Base-by-base conservation (phyloP, 2,329 filamentous ascomycete genomes). In the Fusarium duplospermum region DNA sequence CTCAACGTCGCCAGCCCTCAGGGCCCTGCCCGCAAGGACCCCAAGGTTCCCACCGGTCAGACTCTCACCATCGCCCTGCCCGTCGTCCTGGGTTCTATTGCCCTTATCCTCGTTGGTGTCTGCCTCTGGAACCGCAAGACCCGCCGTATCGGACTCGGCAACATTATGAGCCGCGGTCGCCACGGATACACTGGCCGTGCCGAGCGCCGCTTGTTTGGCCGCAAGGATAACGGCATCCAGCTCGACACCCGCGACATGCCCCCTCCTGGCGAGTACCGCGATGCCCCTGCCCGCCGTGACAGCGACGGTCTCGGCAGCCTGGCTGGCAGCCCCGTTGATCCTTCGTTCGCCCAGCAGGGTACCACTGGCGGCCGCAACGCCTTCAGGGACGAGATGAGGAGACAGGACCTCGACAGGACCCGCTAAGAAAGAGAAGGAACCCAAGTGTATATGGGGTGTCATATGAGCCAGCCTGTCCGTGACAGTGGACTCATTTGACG, bases 11-110 rank as follows among this genome's bases (percentile, higher is more conserved):
- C 70, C 63, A 72, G 72, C 62, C 62, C 69, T 80, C 10, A 77
- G 86, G 67, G 80, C 31, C 80, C 88, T 47, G 79, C 81, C n/a
- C 82, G 79, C 35, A 77, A 80, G 20, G 78, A 82, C 9, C 79
- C 80, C 2, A 81, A 79, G 64, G 70, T 76, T 62, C 80, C 82
- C 72, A 71, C 80, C 69, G 77, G 84, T 58, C 73, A 82, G 11
- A 86, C 85, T 31, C 81, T 91, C 52, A 84, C 84, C 77, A 88
- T 91, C 73, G 89, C 85, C 16, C 82, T 91, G 7, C 89, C 89
- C 20, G 80, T 83, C 63, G 81, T 88, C 22, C 80, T 89, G n/a
- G 86, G 85, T 59, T 82, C 86, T 76, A 80, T 89, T 63, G 57
- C 83, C 47, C 69, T 89, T 58, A 82, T 88, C 71, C 68, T 89